A percentile compares a stretch with the other conserved stretches of the same genome.
Conservation (phyloP, 768 basidiomycete species). For the Boletus reticulatus region DNA sequence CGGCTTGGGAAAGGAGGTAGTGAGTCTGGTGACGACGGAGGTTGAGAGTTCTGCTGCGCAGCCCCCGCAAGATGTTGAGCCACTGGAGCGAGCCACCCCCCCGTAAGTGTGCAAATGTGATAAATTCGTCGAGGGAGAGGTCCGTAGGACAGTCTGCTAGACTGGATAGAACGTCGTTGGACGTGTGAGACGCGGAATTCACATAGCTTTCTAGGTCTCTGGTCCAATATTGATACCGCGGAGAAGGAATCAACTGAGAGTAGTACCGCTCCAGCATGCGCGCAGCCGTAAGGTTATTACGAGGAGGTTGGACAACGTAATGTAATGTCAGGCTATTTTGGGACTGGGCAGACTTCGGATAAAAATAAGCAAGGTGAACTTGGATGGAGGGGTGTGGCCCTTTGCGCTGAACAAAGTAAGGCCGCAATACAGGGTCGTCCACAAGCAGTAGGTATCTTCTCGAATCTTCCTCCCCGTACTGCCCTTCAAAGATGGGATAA, state of each 20-base stretch:
- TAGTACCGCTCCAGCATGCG: no score
- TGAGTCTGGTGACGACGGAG: not conserved
- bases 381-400: not conserved
- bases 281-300: no score
- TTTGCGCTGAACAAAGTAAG: not conserved
- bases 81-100: not conserved
- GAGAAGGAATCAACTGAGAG: no score
- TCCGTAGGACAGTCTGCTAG: not conserved
- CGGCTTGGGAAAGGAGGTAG: not conserved
- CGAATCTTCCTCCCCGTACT: not conserved
- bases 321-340: not conserved
- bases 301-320: not conserved
- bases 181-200: not conserved
- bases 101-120: not conserved
- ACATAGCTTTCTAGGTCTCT: not conserved
- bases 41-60: not conserved
- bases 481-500: not conserved
- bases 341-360: not conserved
- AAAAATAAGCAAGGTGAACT: not conserved
- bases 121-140: not conserved
- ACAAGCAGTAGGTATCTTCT: not conserved
- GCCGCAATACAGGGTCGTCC: not conserved
- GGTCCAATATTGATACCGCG: no score
- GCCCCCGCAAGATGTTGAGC: not conserved
- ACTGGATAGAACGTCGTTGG: not conserved